Conservation (phyloP, 139 green algal species). For the Raphidocelis subcapitata region DNA sequence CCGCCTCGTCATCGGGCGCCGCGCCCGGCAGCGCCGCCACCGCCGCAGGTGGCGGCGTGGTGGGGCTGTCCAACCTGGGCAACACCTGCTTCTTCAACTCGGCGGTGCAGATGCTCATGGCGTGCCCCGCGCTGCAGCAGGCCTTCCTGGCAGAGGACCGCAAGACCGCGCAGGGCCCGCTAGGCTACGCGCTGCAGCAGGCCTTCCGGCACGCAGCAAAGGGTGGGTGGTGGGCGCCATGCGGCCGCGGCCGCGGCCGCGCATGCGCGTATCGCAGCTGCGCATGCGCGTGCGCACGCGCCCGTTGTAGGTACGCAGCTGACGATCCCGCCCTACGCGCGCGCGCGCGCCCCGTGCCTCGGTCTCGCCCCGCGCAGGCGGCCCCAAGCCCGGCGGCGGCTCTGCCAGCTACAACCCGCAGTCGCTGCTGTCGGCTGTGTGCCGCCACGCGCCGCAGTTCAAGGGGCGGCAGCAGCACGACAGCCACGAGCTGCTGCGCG, state of each 20-base stretch:
- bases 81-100: constrained; percentile 76
- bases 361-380: background rate
- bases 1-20: too few species aligned
- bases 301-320: too few species aligned
- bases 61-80: constrained; percentile 58
- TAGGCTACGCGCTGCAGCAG: constrained; percentile 43
- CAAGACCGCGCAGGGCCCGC: constrained; percentile 22
- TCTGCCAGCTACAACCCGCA: constrained; percentile 58
- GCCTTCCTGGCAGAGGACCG: constrained; percentile 10
- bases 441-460: constrained; percentile 55
- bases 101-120: constrained; percentile 53
- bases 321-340: too few species aligned
- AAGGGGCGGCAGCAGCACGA: constrained; percentile 67
- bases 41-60: constrained; percentile 4
- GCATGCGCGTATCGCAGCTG: background rate
- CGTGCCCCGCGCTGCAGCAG: constrained; percentile 34
- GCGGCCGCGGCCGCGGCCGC: background rate
- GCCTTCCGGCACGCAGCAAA: constrained; percentile 27
- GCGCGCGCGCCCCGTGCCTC: too few species aligned
- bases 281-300: background rate
- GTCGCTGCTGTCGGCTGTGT: constrained; percentile 59
- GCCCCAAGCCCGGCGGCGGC: constrained; percentile 3
- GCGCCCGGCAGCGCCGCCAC: too few species aligned
- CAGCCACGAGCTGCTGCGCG: constrained; percentile 65
- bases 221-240: background rate